Base-by-base conservation (phyloP, 495 filamentous ascomycete species). In the Penicillium ochrochloron region DNA sequence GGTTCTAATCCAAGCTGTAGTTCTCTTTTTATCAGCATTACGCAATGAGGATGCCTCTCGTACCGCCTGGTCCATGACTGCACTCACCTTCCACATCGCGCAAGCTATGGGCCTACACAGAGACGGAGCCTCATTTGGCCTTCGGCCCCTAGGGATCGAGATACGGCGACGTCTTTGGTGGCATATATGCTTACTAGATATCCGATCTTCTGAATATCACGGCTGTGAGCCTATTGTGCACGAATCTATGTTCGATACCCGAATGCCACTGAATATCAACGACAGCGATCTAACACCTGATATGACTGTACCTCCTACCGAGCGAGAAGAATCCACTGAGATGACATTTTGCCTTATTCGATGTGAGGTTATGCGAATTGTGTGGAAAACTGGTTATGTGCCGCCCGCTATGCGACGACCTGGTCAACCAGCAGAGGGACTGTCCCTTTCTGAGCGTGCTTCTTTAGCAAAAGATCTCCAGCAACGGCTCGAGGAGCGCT, bases 331-430 rank as follows among this genome's bases (percentile, higher is more conserved):
- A 5, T 78, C 81, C 3, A 94, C 91, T 5, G 90, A 94, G 55
- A 90, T 93, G 87, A 90, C 89, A 0, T 92, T 95, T 68, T 88
- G 85, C 52, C 77, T 96, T 7, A 85, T 90, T 33, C 82, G 88
- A 4, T 90, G 82, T 64, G 83, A 89, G 12, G 44, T 59, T 0
- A 60, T 70, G 44, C 65, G 61, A 6, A 44, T 60, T 3, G 37
- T 74, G 23, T 73, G 75, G 61, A 71, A 73, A n/a, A 65, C 74
- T 0, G 68, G 66, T 54, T 77, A 73, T 46, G 34, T 68, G 17
- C 65, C 70, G 19, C 63, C 64, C 5, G 65, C 5, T 1, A 61
- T 33, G 7, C 52, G 25, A 17, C 25, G 19, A 9, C 39, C 57
- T 19, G 39, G 57, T 29, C 57, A 46, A 25, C 15, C 34, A 31